A percentile compares a stretch with the other conserved stretches of the same genome.
phyloP scores from a whole-genome alignment of 2,329 filamentous ascomycete genomes.

The Fusarium begoniae region DNA sequence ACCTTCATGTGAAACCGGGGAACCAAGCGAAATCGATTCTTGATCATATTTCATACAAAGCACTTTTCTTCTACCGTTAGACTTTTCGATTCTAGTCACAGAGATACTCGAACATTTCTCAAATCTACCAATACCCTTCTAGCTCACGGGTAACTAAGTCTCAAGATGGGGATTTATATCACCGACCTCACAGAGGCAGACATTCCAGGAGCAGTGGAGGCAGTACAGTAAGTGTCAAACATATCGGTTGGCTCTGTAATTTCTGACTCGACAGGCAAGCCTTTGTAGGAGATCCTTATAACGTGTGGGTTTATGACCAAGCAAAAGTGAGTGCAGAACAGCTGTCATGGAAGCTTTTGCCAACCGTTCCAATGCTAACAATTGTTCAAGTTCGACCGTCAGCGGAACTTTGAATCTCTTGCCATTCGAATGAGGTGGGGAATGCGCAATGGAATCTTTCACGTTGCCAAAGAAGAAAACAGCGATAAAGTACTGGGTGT shows the following conservation, averaged over 20 bases:
- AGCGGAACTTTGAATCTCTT: conserved; percentile 70
- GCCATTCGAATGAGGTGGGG: conserved; percentile 75
- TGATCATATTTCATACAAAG: neutral
- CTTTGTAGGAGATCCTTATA: conserved; percentile 74
- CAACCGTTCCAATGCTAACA: accelerated
- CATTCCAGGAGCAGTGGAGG: conserved; percentile 70
- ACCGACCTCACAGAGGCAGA: conserved; percentile 64
- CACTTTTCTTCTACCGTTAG: too few relatives aligned
- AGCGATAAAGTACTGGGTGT: conserved; percentile 70
- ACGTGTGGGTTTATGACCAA: conserved; percentile 70
- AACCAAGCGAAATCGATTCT: too few relatives aligned
- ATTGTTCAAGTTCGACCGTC: conserved; percentile 60
- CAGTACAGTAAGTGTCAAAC: conserved; percentile 60
- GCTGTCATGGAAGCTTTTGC: accelerated
- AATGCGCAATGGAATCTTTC: conserved; percentile 74
- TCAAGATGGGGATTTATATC: conserved; percentile 62
- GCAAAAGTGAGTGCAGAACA: conserved; percentile 51
- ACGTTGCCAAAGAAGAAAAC: conserved; percentile 71
- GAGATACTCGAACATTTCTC: neutral
- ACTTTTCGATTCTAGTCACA: neutral
- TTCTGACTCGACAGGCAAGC: conserved; percentile 52
- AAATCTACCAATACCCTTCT: neutral
- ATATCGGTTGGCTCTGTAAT: accelerated
- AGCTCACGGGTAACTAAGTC: neutral
- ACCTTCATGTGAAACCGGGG: neutral